Evolutionary conservation across 2,329 filamentous ascomycete species (phyloP).

Genomic region (Fusarium chuoi): DNA sequence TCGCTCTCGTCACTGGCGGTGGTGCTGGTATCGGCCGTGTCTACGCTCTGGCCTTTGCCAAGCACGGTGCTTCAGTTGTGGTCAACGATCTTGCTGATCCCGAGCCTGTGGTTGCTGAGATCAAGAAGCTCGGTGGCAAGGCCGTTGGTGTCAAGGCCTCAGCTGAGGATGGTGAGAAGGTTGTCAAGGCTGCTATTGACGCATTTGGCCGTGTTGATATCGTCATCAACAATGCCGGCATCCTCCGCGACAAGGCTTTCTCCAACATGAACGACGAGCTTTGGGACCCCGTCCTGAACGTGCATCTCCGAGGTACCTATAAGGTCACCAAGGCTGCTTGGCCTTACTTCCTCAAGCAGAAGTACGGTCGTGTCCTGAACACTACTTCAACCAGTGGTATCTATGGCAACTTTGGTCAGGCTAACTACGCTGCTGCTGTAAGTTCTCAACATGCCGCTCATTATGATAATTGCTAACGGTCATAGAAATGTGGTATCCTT

Average conservation of each 20-base stretch:
- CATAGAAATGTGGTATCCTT: conserved; percentile 87
- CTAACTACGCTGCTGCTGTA: conserved; percentile 93
- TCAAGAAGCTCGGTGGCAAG: conserved; percentile 87
- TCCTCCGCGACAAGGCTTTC: conserved; percentile 97
- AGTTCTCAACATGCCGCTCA: conserved; percentile 48
- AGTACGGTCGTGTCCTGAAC: conserved; percentile 97
- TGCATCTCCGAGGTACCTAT: conserved; percentile 94
- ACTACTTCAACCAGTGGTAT: conserved; percentile 97
- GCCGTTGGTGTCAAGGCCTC: conserved; percentile 94
- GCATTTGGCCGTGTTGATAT: conserved; percentile 94
- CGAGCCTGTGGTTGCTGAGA: conserved; percentile 90
- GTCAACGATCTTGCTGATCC: conserved; percentile 97
- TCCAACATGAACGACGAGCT: conserved; percentile 95
- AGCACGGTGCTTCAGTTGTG: conserved; percentile 84
- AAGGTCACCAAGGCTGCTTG: conserved; percentile 97
- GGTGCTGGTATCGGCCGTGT: conserved; percentile 91
- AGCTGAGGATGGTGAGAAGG: conserved; percentile 89
- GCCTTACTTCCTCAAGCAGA: conserved; percentile 98
- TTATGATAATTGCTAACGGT: conserved; percentile 28
- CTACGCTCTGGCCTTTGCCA: conserved; percentile 89
- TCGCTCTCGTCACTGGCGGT: conserved; percentile 87
- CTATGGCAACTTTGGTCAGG: conserved; percentile 98
- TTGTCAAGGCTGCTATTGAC: conserved; percentile 94
- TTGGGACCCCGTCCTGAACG: conserved; percentile 92
- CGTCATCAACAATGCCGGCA: conserved; percentile 97